Base-by-base conservation (phyloP, 257 asterid species). In the Solanum raphanifolium region DNA sequence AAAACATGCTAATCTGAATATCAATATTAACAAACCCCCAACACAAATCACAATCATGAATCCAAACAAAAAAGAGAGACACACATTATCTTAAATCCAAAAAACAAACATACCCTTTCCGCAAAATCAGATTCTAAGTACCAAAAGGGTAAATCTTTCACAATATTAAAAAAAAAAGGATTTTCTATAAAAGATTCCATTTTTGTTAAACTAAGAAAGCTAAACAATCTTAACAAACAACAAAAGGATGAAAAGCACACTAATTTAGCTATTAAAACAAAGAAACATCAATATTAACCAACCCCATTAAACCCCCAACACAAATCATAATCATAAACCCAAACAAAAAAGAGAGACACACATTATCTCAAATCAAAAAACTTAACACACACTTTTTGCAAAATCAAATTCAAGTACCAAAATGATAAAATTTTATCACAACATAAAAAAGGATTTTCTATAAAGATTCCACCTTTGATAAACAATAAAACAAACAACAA, bases 201-300 rank as follows among this genome's bases (percentile, higher is more conserved):
- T 11, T 60, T 23, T 60, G 6, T 58, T 58, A 21, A 20, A 58
- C 66, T 58, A 7, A 20, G 66, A 20, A 58, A 58, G 27, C 13
- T 60, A 65, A 65, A 69, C 38, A 65, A 65, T 60, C 16, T 10
- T 60, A 2, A 65, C 4, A 65, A 65, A 65, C 36, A 27, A 12
- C 23, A 18, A 72, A 31, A 1, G n/a, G 25, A 65, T 65, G 9
- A 65, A 65, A 65, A 65, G 1, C 62, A 90, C 66, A 88, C 86
- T 83, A 91, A 88, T 89, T 87, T 90, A 86, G 92, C 90, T 90
- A 68, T 68, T 90, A 89, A 91, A 89, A 90, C 84, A 88, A 88
- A 93, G 96, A 88, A 91, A 92, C 89, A 82, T 43, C 87, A 65
- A 93, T 90, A 90, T 88, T 92, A 48, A 90, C 72, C 88, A 86